Evolutionary conservation across 1,284 basidiomycete species (phyloP), one percentile per base, ranked within the genome.

Genomic region (Rhodotorula sp.): DNA sequence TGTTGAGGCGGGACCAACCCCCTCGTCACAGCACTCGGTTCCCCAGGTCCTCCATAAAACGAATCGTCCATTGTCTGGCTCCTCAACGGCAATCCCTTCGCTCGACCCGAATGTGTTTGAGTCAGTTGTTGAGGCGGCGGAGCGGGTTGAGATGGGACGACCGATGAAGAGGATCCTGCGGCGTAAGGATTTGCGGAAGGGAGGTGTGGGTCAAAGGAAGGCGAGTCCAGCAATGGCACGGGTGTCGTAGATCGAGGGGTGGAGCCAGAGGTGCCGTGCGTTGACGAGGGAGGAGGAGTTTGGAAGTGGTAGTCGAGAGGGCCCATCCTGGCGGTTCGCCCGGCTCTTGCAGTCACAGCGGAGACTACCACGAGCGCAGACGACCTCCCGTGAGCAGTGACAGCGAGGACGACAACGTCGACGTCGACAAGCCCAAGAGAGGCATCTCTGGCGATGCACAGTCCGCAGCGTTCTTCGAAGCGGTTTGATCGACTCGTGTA

Each of bases 21-120:
- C 49, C 68, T 60, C 47, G 68, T 66, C 5, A 66, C n/a, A 2
- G 68, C 68, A 46, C 56, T 64, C 46, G 61, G 55, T 59, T 67
- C 66, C 19, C 70, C 70, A 54, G 67, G 62, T 2, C 67, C 67
- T 10, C 51, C 58, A 39, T 72, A 72, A 61, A 57, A 72, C 32
- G 58, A 44, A 54, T 72, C 70, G 54, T 72, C 66, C 64, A 66
- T 68, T 8, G 70, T 72, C n/a, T 55, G 58, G 32, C 49, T 59
- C 44, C 70, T 30, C 34, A 63, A 20, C 13, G 70, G 70, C 7
- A 67, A 64, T 15, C 66, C 70, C 17, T 64, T 59, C 19, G 36
- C 56, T 13, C 70, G 36, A 4, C 66, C 66, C 3, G 47, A 39
- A 8, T 24, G 32, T 2, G 51, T 49, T 0, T 62, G 48, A 2